These are phyloP conservation scores for Solanum tacnaense DNA, from an alignment of 257 asterid genomes.

Conservation along the genomic window DNA sequence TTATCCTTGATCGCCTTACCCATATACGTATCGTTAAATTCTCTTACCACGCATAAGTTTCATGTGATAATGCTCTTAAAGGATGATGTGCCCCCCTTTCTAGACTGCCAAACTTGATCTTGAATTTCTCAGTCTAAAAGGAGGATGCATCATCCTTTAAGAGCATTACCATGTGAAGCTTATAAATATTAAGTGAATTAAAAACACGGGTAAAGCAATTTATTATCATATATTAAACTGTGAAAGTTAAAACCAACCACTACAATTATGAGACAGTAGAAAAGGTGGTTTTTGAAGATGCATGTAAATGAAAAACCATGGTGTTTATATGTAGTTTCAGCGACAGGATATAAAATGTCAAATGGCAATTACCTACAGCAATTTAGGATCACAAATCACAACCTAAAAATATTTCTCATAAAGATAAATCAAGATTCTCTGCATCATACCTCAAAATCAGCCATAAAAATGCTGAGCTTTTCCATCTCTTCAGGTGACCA, in stretches of 20 bases:
- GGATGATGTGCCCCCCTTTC: not conserved
- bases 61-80: not conserved
- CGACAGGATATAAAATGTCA: not conserved
- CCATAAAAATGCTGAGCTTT: conserved; percentile 47
- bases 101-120: not conserved
- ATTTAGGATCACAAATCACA: not conserved
- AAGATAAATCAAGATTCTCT: not conserved
- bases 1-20: not conserved
- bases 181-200: not conserved
- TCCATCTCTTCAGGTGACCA: conserved; percentile 62
- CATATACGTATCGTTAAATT: not conserved
- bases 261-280: not conserved
- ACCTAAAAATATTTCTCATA: not conserved
- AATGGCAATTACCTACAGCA: not conserved
- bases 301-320: not conserved
- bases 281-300: not conserved
- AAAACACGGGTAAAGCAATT: not conserved
- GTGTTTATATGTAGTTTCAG: not conserved
- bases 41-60: not conserved
- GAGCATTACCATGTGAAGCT: not conserved
- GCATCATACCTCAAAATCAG: conserved; percentile 77
- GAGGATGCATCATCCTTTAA: not conserved
- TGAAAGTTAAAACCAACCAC: not conserved
- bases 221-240: not conserved
- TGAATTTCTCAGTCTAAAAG: not conserved